Conservation (phyloP, 2,329 filamentous ascomycete genomes). For the Apiospora rasikravindrae region DNA sequence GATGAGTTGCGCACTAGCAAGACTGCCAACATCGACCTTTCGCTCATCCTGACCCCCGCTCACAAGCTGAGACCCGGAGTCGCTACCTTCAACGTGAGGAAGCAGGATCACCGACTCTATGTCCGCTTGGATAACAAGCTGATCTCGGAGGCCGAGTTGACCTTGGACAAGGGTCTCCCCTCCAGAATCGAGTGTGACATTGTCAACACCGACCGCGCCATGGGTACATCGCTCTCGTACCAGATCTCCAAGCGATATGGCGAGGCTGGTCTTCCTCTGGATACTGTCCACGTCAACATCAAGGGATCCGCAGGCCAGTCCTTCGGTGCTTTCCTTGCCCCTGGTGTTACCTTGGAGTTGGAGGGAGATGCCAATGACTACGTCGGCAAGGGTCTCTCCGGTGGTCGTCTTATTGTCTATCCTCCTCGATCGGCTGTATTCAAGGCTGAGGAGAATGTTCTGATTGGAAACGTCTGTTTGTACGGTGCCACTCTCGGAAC, state of each 20-base stretch:
- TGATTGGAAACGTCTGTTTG: constrained; percentile 92
- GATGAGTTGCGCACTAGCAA: constrained; percentile 88
- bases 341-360: constrained; percentile 91
- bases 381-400: constrained; percentile 93
- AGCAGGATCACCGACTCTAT: constrained; percentile 94
- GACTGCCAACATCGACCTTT: constrained; percentile 91
- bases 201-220: constrained; percentile 92
- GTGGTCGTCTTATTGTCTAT: constrained; percentile 91
- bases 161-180: constrained; percentile 90
- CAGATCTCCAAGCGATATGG: constrained; percentile 93
- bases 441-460: constrained; percentile 94
- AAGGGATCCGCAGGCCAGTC: constrained; percentile 96
- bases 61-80: constrained; percentile 94
- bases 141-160: constrained; percentile 92
- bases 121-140: constrained; percentile 95
- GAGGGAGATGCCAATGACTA: constrained; percentile 98
- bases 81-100: constrained; percentile 95
- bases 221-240: constrained; percentile 94
- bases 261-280: constrained; percentile 84
- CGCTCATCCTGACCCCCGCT: constrained; percentile 91
- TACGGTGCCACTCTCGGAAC: constrained; percentile 91
- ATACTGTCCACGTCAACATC: constrained; percentile 95
- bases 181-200: constrained; percentile 95
- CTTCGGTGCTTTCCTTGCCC: constrained; percentile 91
- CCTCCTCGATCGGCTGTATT: constrained; percentile 88